Evolutionary conservation across 805 yeast genomes (phyloP), one percentile per base, ranked within the genome.

Genomic region (Kuraishia borneana): DNA sequence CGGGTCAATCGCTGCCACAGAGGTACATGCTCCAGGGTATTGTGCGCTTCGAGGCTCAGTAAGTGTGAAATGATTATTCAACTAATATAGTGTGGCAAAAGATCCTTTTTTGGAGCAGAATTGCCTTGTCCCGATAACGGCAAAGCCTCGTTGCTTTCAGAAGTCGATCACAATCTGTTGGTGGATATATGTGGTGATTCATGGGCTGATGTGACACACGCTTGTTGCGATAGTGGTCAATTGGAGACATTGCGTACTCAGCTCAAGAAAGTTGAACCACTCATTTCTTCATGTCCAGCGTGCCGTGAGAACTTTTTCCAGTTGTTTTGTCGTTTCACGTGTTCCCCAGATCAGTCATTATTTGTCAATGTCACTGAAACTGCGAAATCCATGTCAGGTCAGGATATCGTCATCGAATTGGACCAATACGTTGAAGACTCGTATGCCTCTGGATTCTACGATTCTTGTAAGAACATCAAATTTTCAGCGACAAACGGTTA

Each of bases 401-500:
- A 62, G 29, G 70, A 63, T 0, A 69, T 84, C 4, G 95, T 87
- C 1, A 66, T 78, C 1, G 94, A 81, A 50, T 56, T 87, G 31
- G 72, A 76, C 30, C 76, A 75, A 44, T 77, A 50, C 45, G 71
- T 84, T 4, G 73, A 71, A 38, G 63, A 70, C 1, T 46, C 46
- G 1, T 73, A 74, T 62, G 95, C 95, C 1, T 46, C 63, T 0
- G 61, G 47, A 2, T 74, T 89, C 46, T 89, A 62, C 50, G 81
- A 87, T 37, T 83, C 95, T 2, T 89, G 98, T 60, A 82, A 82
- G 45, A 75, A 78, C 41, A 80, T 89, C 51, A 87, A 89, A 57
- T 88, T 92, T 53, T 76, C 89, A 3, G 95, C 96, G 6, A 87
- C 96, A 2, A 89, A 88, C 54, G 96, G 96, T 2, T 83, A 70